Evolutionary conservation across 345 rosid genomes (phyloP).

Genomic region (Aurinia saxatilis): DNA sequence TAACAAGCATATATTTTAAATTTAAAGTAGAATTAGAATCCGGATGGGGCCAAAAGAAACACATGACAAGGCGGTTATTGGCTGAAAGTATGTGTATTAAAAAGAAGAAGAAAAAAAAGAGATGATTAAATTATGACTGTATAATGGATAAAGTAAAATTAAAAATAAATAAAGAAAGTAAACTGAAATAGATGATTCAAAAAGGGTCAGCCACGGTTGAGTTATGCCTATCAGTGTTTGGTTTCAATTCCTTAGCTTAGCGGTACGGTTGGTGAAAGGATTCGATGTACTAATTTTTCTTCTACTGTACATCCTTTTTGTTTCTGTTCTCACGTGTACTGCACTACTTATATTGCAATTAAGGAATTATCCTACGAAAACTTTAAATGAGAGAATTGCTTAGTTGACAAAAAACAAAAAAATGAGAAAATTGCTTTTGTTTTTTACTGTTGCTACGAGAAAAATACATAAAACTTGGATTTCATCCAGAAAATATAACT

Average conservation of each 20-base stretch:
- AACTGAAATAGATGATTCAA: slow-evolving; percentile 5
- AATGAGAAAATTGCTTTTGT: no score
- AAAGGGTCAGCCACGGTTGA: slow-evolving; percentile 32
- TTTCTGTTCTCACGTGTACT: slow-evolving; percentile 8
- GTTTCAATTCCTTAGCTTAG: slow-evolving; percentile 24
- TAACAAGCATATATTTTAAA: no score
- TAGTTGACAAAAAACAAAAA: no score
- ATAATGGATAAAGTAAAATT: slow-evolving; percentile 14
- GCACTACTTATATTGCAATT: neutral
- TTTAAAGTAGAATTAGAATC: neutral
- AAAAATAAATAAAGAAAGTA: slow-evolving; percentile 9
- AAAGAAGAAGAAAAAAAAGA: no score
- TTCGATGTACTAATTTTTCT: slow-evolving; percentile 18
- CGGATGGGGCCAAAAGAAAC: neutral
- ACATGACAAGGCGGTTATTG: neutral
- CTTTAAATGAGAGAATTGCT: no score
- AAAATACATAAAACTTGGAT: no score
- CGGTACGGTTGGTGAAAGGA: slow-evolving; percentile 30
- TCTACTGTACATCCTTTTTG: neutral
- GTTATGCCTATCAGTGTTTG: slow-evolving; percentile 44
- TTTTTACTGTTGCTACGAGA: no score
- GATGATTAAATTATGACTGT: neutral
- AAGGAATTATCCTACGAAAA: neutral
- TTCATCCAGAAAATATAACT: no score
- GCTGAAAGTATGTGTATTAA: neutral